Base-by-base conservation (phyloP, 805 yeast genomes). In the Ogataea pignaliae region DNA sequence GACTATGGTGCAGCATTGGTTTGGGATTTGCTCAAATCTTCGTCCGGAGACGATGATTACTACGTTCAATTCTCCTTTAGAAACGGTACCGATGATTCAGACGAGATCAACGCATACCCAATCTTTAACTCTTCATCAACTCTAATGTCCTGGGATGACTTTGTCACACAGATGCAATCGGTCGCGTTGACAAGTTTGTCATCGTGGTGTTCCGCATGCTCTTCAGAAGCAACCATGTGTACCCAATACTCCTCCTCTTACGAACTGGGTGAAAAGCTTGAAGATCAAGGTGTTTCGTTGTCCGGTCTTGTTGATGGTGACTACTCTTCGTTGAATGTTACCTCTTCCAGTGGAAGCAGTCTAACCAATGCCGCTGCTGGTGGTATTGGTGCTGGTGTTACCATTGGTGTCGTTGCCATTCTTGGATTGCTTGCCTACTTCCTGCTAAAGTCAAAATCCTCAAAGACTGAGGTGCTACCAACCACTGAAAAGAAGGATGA, bases 331-430 rank as follows among this genome's bases (percentile, higher is more conserved):
- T 51, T 59, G 29, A 47, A 52, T 39, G 38, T 56, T 39, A 30
- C 32, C n/a, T 30, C 42, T 28, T 9, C 26, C 18, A 7, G 7
- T 21, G 39, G 39, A 8, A 47, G 56, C 36, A 50, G 56, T 10
- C 54, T 70, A 39, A 39, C 65, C 7, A 56, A 63, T 15, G 76
- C 75, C 10, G 75, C 47, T 34, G 78, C 77, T 26, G 78, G 78
- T 44, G 78, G 77, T 43, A 71, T 73, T 49, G 78, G 79, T 43
- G 78, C 78, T 13, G 78, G 79, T 47, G 78, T 76, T 29, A 76
- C 76, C 30, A 57, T 73, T 42, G 72, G 69, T 44, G 75, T 70
- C 10, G 50, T 71, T 51, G 45, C 61, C 31, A 47, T 72, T 29
- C 33, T 61, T 15, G 75, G 68, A 39, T 63, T 52, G 15, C 40